Base-by-base conservation (phyloP, 2,329 filamentous ascomycete species). In the Escovopsis sp. region DNA sequence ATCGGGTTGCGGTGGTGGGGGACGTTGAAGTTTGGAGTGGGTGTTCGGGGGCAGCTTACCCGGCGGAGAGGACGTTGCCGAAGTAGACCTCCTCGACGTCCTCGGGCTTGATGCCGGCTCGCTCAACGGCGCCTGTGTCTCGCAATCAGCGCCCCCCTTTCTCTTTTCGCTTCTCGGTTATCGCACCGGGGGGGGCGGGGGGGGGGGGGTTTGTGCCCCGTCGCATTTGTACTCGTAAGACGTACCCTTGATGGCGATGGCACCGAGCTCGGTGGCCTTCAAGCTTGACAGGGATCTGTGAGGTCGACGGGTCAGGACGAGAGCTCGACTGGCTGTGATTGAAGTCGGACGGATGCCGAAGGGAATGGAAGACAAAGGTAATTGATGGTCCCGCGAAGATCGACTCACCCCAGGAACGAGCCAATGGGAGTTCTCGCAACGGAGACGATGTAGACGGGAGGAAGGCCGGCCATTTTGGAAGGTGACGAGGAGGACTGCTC, bases 11-110 rank as follows among this genome's bases (percentile, higher is more conserved):
- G n/a, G n/a, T n/a, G n/a, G n/a, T n/a, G n/a, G n/a, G n/a, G n/a
- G n/a, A n/a, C n/a, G n/a, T n/a, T n/a, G n/a, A n/a, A 11, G 9
- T 33, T 33, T 13, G 31, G 12, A 33, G 5, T 33, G 31, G 12
- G 31, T 12, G 31, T 33, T 34, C n/a, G 16, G 20, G 10, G 20
- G 16, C 30, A 29, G 57, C 72, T 54, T 74, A 94, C 88, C 89
- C 88, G 62, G 89, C 91, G 45, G 88, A 94, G 56, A 98, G 76
- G 51, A 98, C 91, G 71, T 98, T 98, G 64, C 91, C 91, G 59
- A 95, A 93, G 72, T 91, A 93, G 59, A 98, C 86, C 64, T 98
- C 91, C 60, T 98, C 79, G 44, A 98, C 84, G 60, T 94, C 78
- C 56, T 87, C 78, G 42, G 86, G 74, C 68, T 93, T 88, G 67